Conservation (phyloP, 345 rosid species). For the Hirschfeldia incana region DNA sequence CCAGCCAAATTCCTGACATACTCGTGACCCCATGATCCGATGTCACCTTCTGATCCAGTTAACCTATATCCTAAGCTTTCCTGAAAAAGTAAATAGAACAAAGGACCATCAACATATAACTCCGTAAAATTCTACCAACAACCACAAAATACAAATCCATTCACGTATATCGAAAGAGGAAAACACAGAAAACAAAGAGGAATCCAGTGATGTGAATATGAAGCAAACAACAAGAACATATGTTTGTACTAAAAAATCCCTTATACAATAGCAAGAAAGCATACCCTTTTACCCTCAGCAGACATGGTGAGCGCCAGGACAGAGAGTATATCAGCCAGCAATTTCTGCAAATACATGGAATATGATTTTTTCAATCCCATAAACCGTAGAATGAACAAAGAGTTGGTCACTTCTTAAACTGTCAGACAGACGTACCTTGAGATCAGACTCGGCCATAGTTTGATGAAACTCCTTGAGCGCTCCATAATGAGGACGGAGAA, state of each 20-base stretch:
- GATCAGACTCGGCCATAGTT: slow-evolving; percentile 64
- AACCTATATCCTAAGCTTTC: slow-evolving; percentile 89
- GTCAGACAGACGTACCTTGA: slow-evolving; percentile 53
- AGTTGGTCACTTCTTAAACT: slow-evolving; percentile 1
- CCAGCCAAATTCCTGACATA: slow-evolving; percentile 97
- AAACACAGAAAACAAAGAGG: slow-evolving; percentile 3
- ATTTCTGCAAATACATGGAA: slow-evolving; percentile 58
- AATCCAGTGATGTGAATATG: not conserved
- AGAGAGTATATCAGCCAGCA: slow-evolving; percentile 84
- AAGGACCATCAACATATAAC: slow-evolving; percentile 14
- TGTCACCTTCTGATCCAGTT: slow-evolving; percentile 84
- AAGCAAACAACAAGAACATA: slow-evolving; percentile 1
- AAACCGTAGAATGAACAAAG: not conserved
- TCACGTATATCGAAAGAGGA: not conserved
- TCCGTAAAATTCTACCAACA: not conserved
- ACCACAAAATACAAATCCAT: slow-evolving; percentile 12
- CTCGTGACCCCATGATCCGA: slow-evolving; percentile 98
- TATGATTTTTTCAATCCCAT: slow-evolving; percentile 12
- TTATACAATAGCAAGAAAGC: slow-evolving; percentile 16
- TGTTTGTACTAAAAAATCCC: not conserved
- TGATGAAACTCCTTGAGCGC: slow-evolving; percentile 68
- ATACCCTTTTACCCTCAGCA: slow-evolving; percentile 92
- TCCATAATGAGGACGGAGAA: slow-evolving; percentile 96
- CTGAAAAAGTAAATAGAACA: slow-evolving; percentile 44
- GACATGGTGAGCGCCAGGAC: slow-evolving; percentile 95